phyloP scores from a whole-genome alignment of 148 eudicot genomes.

The Bassia scoparia region DNA sequence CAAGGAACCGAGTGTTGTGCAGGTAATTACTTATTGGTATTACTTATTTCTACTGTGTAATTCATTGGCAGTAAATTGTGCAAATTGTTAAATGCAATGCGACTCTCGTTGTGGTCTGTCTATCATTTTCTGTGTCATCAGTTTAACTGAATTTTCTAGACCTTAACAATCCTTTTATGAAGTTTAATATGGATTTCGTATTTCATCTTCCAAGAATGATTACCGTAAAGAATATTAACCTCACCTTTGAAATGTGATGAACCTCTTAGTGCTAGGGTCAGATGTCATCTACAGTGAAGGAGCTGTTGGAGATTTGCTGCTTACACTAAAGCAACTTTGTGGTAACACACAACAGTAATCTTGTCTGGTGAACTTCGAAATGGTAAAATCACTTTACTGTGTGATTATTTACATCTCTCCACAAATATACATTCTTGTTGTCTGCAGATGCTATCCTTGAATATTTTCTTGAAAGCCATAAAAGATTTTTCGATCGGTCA shows the following conservation, averaged over 20 bases:
- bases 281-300: constrained; percentile 87
- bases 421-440: neutral
- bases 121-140: too few relatives aligned
- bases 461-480: constrained; percentile 73
- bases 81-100: too few relatives aligned
- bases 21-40: too few relatives aligned
- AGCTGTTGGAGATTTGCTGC: constrained; percentile 68
- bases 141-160: too few relatives aligned
- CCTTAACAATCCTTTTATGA: too few relatives aligned
- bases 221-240: too few relatives aligned
- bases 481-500: constrained; percentile 65
- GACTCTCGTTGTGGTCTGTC: too few relatives aligned
- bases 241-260: neutral
- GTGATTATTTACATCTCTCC: neutral
- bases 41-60: too few relatives aligned
- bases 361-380: constrained; percentile 92
- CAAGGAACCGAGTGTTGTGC: too few relatives aligned
- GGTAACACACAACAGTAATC: constrained; percentile 66
- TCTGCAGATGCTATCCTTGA: constrained; percentile 69
- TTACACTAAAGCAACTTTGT: constrained; percentile 52
- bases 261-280: constrained; percentile 53
- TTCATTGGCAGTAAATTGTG: too few relatives aligned
- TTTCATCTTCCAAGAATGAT: neutral
- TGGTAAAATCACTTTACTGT: constrained; percentile 36
- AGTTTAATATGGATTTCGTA: too few relatives aligned